phyloP scores from a whole-genome alignment of 148 eudicot genomes.

The Polygonum aviculare region DNA sequence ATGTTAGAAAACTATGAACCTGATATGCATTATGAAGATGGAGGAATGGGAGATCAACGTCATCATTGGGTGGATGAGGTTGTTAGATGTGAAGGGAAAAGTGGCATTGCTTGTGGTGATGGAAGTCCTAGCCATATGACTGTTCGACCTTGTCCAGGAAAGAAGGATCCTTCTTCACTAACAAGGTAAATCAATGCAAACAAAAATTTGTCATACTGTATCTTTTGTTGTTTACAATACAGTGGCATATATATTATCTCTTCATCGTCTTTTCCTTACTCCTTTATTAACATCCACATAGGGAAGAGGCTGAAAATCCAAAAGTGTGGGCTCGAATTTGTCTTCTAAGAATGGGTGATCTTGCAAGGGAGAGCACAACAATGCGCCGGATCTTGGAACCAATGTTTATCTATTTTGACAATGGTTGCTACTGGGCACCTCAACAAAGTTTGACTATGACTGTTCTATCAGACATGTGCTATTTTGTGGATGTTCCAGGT shows the following conservation, averaged over 20 bases:
- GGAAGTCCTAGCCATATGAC: constrained; percentile 32
- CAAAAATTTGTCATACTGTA: not conserved
- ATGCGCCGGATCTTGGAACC: constrained; percentile 82
- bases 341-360: constrained; percentile 81
- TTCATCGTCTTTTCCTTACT: not conserved
- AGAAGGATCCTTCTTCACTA: constrained; percentile 57
- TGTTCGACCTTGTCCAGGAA: constrained; percentile 55
- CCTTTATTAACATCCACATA: constrained; percentile 12
- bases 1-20: constrained; percentile 57
- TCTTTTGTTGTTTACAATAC: not conserved
- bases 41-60: constrained; percentile 47
- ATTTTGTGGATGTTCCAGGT: constrained; percentile 64
- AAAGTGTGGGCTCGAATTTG: constrained; percentile 92
- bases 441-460: constrained; percentile 61
- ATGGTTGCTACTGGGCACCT: constrained; percentile 53
- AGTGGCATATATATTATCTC: not conserved
- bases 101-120: constrained; percentile 31
- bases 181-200: constrained; percentile 43
- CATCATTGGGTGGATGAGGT: constrained; percentile 96
- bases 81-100: constrained; percentile 69
- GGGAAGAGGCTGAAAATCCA: constrained; percentile 84
- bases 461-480: constrained; percentile 79
- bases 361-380: constrained; percentile 81
- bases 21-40: constrained; percentile 33
- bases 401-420: constrained; percentile 74